Conservation (phyloP, 2,329 filamentous ascomycete genomes). For the Cladorrhinum sp. region DNA sequence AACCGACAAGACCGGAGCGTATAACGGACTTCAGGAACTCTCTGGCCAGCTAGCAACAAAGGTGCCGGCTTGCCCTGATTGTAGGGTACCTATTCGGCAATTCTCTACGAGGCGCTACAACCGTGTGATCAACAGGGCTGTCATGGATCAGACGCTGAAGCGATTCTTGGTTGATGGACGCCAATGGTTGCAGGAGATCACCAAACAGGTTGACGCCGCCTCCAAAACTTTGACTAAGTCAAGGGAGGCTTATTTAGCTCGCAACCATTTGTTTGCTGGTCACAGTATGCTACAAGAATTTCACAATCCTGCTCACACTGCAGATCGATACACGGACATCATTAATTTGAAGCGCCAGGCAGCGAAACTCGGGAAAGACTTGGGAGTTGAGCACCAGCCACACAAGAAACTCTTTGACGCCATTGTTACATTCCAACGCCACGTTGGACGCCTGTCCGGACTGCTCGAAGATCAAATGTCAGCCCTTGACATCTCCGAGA, state of each 20-base stretch:
- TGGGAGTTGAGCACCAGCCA: conserved; percentile 35
- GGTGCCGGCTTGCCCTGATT: conserved; percentile 50
- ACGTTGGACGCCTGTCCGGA: background rate
- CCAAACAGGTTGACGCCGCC: conserved; percentile 26
- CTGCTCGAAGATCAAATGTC: conserved; percentile 1
- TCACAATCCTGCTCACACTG: no score
- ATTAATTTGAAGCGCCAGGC: conserved; percentile 25
- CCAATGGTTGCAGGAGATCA: conserved; percentile 36
- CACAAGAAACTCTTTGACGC: conserved; percentile 39
- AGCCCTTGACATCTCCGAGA: conserved; percentile 21
- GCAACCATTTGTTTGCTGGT: background rate
- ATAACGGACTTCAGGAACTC: conserved; percentile 44
- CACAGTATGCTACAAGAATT: background rate
- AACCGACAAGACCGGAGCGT: conserved; percentile 35
- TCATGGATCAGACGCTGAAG: conserved; percentile 62
- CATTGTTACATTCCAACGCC: conserved; percentile 22
- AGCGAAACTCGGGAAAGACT: conserved; percentile 22
- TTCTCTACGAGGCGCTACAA: conserved; percentile 55
- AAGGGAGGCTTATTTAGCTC: background rate
- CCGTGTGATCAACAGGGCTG: conserved; percentile 56
- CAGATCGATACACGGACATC: background rate
- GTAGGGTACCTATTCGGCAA: conserved; percentile 56
- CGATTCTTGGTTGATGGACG: conserved; percentile 53
- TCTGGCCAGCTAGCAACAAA: conserved; percentile 46
- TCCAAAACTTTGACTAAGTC: conserved; percentile 26